Conservation (phyloP, 495 filamentous ascomycete species). For the Hyphodiscus hymeniophilus region DNA sequence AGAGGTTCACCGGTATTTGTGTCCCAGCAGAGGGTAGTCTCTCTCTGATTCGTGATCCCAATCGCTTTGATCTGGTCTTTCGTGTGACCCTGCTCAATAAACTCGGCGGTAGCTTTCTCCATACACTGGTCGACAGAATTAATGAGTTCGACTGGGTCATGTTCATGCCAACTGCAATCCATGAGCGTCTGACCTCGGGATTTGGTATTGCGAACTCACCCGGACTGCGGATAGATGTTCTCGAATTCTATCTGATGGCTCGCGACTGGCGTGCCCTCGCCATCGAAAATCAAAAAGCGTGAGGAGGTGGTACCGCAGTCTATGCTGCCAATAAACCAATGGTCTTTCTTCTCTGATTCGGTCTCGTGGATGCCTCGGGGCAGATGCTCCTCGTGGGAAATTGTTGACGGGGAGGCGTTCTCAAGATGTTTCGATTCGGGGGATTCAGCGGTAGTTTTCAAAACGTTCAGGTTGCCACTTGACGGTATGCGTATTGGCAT, state of each 20-base stretch:
- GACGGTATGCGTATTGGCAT: constrained; percentile 12
- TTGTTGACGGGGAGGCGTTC: constrained; percentile 4
- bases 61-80: constrained; percentile 71
- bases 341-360: constrained; percentile 12
- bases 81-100: constrained; percentile 61
- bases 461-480: constrained; percentile 6
- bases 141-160: constrained; percentile 76
- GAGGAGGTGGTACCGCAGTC: constrained; percentile 93
- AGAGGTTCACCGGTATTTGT: constrained; percentile 76
- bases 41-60: constrained; percentile 91
- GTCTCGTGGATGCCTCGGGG: constrained; percentile 19
- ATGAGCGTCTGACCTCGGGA: constrained; percentile 6
- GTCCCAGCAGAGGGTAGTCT: constrained; percentile 92
- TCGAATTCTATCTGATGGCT: constrained; percentile 89
- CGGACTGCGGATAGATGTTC: constrained; percentile 80
- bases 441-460: constrained; percentile 13
- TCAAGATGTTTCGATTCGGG: constrained; percentile 21
- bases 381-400: constrained; percentile 14
- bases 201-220: constrained; percentile 48
- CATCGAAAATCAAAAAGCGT: constrained; percentile 87
- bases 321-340: constrained; percentile 53
- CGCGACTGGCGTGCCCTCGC: constrained; percentile 67
- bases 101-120: constrained; percentile 67
- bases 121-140: constrained; percentile 78
- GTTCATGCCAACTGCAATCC: constrained; percentile 77